These are phyloP conservation scores for Tulasnella sp. DNA, from an alignment of 768 basidiomycete species.

Conservation along the genomic window DNA sequence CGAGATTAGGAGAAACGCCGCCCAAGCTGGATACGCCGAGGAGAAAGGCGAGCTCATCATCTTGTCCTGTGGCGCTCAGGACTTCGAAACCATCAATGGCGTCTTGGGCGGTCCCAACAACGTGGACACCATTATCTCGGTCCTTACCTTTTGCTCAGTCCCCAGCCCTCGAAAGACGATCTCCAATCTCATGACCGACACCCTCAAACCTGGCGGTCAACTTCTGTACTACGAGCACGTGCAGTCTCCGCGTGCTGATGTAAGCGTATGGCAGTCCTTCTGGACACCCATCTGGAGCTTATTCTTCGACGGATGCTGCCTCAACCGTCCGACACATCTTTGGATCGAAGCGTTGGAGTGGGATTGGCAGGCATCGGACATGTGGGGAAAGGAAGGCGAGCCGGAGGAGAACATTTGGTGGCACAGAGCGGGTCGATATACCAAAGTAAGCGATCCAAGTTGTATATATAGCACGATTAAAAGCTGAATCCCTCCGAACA, in stretches of 20 bases:
- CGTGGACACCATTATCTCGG: constrained; percentile 53
- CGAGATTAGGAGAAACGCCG: constrained; percentile 40
- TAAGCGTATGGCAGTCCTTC: constrained; percentile 61
- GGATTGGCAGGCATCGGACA: constrained; percentile 39
- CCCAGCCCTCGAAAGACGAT: constrained; percentile 45
- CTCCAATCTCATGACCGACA: constrained; percentile 35
- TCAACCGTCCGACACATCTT: constrained; percentile 33
- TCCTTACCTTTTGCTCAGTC: constrained; percentile 57
- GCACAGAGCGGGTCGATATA: constrained; percentile 44
- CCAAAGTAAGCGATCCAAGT: neutral
- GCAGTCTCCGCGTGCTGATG: constrained; percentile 38
- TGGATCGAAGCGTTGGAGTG: constrained; percentile 25
- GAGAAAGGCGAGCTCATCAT: constrained; percentile 44
- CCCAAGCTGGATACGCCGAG: constrained; percentile 43
- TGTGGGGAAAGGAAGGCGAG: constrained; percentile 44
- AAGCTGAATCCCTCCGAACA: too few relatives aligned
- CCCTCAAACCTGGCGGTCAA: constrained; percentile 54
- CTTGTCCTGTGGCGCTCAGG: constrained; percentile 54
- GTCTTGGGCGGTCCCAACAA: constrained; percentile 25
- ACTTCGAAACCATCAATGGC: constrained; percentile 37
- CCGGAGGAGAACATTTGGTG: constrained; percentile 48
- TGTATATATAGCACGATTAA: neutral
- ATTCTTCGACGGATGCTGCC: constrained; percentile 49
- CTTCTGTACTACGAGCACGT: constrained; percentile 67
- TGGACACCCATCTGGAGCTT: constrained; percentile 60